Evolutionary conservation across 2,329 filamentous ascomycete genomes (phyloP).

Genomic region (Tolypocladium paradoxum): DNA sequence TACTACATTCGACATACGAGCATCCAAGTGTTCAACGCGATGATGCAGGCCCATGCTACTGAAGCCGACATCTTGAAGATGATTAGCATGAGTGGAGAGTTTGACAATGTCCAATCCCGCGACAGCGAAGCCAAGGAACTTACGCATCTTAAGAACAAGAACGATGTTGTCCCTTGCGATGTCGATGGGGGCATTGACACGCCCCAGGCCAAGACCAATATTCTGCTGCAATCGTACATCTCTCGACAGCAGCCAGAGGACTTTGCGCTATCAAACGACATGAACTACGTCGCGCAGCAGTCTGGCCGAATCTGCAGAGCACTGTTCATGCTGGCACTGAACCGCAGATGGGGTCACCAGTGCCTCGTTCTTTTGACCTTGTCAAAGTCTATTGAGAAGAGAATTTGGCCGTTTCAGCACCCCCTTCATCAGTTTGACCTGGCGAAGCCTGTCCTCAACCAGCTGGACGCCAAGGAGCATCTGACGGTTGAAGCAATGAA

Average conservation of each 20-base stretch:
- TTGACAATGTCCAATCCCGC: conserved; percentile 89
- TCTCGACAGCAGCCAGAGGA: conserved; percentile 81
- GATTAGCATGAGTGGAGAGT: conserved; percentile 96
- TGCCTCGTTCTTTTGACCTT: conserved; percentile 84
- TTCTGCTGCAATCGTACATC: conserved; percentile 88
- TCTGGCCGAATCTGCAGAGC: conserved; percentile 88
- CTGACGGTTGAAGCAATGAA: conserved; percentile 72
- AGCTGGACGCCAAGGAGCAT: conserved; percentile 71
- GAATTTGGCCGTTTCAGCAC: conserved; percentile 90
- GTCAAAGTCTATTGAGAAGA: conserved; percentile 94
- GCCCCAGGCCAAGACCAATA: conserved; percentile 88
- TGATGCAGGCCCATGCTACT: conserved; percentile 78
- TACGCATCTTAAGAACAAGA: conserved; percentile 55
- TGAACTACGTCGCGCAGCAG: conserved; percentile 92
- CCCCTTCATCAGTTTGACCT: conserved; percentile 93
- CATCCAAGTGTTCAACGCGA: conserved; percentile 89
- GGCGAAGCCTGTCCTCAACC: conserved; percentile 68
- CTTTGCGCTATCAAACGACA: conserved; percentile 85
- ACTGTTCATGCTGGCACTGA: conserved; percentile 94
- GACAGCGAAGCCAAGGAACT: conserved; percentile 87
- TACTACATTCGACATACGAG: conserved; percentile 92
- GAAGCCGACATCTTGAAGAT: conserved; percentile 92
- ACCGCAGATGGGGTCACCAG: conserved; percentile 90
- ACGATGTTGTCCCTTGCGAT: conserved; percentile 64
- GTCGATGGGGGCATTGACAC: conserved; percentile 62